phyloP scores from a whole-genome alignment of 768 basidiomycete species.

The Mycena galopus region DNA sequence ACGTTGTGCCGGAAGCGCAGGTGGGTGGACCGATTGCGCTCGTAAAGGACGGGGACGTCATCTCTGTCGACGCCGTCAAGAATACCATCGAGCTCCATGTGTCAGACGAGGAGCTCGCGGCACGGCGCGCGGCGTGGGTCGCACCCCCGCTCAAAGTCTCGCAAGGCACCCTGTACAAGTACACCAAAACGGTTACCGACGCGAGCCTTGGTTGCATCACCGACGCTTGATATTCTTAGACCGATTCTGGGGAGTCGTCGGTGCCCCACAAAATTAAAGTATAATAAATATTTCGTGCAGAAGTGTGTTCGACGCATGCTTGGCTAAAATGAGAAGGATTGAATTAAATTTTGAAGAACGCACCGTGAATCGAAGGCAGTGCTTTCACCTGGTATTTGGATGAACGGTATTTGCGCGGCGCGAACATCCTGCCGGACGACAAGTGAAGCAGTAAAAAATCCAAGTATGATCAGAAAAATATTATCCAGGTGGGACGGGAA shows the following conservation, averaged over 20 bases:
- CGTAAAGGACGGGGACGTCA: conserved; percentile 88
- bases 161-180: conserved; percentile 90
- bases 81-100: conserved; percentile 88
- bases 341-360: no score
- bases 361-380: no score
- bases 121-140: conserved; percentile 79
- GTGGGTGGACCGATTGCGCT: conserved; percentile 94
- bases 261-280: conserved; percentile 12
- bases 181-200: conserved; percentile 88
- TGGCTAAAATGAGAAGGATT: no score
- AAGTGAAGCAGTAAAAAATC: no score
- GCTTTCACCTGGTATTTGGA: no score
- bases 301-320: no score
- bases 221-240: conserved; percentile 65
- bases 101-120: conserved; percentile 82
- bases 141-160: conserved; percentile 88
- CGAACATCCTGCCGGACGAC: no score
- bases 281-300: not conserved
- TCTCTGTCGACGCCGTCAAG: conserved; percentile 89
- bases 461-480: no score
- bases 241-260: not conserved
- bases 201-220: conserved; percentile 95
- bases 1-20: conserved; percentile 97
- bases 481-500: no score
- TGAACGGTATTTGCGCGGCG: no score